Evolutionary conservation across 148 eudicot genomes (phyloP).

Genomic region (Gaultheria prostrata): DNA sequence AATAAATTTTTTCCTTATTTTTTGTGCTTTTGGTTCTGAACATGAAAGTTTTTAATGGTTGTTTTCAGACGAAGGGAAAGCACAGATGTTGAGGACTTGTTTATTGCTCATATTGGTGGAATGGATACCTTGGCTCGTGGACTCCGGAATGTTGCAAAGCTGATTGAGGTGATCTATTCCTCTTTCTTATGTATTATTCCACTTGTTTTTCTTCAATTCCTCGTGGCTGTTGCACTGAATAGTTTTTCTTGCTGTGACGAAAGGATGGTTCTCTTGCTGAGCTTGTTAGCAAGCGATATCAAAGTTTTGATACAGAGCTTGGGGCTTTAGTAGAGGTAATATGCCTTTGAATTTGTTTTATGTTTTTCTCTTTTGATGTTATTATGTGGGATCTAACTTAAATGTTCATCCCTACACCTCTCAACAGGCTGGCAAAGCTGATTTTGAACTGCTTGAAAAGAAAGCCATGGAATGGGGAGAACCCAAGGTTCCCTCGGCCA

Average conservation of each 20-base stretch:
- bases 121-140: constrained; percentile 99
- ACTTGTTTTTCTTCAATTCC: not conserved
- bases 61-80: constrained; percentile 88
- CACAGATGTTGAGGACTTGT: constrained; percentile 97
- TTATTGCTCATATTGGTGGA: constrained; percentile 89
- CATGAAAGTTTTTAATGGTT: not conserved
- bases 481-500: constrained; percentile 87
- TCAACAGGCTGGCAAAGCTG: constrained; percentile 84
- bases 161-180: constrained; percentile 59
- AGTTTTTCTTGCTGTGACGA: constrained; percentile 9
- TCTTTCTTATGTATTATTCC: not conserved
- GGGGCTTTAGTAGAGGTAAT: constrained; percentile 78
- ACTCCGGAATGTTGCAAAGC: constrained; percentile 87
- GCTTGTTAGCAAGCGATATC: constrained; percentile 84
- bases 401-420: not conserved
- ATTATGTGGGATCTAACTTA: not conserved
- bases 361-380: not conserved
- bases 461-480: constrained; percentile 94
- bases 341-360: not conserved
- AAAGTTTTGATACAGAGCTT: constrained; percentile 75
- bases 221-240: not conserved
- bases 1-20: not conserved
- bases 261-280: constrained; percentile 79
- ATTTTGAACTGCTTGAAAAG: constrained; percentile 82
- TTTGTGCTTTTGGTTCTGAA: not conserved